Evolutionary conservation across 192 early-diverging fungal genomes (phyloP).

Genomic region (Backusella westeae): DNA sequence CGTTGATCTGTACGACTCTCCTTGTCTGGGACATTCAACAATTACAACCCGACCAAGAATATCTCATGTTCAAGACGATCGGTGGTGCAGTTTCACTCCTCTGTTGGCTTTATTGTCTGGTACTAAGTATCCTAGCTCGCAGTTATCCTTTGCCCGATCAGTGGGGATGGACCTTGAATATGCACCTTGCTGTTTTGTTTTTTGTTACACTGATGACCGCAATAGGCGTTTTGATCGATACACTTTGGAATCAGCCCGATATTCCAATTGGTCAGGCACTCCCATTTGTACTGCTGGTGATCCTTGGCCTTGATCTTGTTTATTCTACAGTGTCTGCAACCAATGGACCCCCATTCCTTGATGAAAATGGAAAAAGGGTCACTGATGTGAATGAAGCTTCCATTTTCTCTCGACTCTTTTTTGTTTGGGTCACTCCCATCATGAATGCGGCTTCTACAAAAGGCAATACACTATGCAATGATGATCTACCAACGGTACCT

Average conservation of each 20-base stretch:
- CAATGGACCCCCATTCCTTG: conserved; percentile 3
- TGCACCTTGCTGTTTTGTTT: conserved; percentile 19
- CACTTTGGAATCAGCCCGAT: not conserved
- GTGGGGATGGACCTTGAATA: conserved; percentile 34
- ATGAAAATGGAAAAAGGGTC: not conserved
- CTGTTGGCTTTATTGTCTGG: conserved; percentile 22
- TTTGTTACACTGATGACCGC: not conserved
- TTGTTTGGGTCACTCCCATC: conserved; percentile 33
- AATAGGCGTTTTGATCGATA: not conserved
- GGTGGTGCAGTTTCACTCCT: not conserved
- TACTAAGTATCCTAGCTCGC: conserved; percentile 20
- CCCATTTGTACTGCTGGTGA: not conserved
- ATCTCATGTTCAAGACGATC: not conserved
- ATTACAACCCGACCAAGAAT: not conserved
- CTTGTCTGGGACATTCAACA: not conserved
- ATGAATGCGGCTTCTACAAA: conserved; percentile 32
- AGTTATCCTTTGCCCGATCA: conserved; percentile 19
- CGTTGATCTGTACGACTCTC: not conserved
- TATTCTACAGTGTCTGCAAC: not conserved
- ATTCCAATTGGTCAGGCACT: not conserved
- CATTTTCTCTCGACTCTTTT: conserved; percentile 33
- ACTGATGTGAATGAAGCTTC: conserved; percentile 1
- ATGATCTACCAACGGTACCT: conserved; percentile 37
- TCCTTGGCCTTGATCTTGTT: conserved; percentile 14
- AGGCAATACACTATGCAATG: conserved; percentile 19